These are phyloP conservation scores for Eimeria tenella DNA, from an alignment of 169 alveolate species.

Conservation along the genomic window DNA sequence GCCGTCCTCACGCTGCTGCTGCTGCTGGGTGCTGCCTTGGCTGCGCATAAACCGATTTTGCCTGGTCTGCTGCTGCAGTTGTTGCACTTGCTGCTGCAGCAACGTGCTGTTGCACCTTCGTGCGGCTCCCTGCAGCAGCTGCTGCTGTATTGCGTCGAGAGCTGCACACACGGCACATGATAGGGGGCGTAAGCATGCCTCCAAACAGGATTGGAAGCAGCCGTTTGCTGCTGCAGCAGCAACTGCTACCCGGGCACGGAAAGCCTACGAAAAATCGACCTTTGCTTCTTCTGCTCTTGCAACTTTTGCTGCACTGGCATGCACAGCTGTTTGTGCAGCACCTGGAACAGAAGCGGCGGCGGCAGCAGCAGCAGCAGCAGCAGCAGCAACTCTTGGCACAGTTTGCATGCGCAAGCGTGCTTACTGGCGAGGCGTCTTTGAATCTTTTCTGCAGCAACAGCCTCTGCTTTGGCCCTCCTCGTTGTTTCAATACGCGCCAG, in stretches of 20 bases:
- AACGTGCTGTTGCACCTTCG: constrained; percentile 24
- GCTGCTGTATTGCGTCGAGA: constrained; percentile 61
- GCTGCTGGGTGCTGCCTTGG: not conserved
- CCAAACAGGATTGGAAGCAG: not conserved
- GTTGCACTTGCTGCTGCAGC: constrained; percentile 60
- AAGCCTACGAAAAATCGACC: no score
- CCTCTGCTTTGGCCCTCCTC: constrained; percentile 50
- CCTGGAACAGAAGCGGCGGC: not conserved
- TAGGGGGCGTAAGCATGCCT: constrained; percentile 15
- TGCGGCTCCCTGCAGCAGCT: constrained; percentile 55
- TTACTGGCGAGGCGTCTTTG: constrained; percentile 47
- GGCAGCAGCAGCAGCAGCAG: not conserved
- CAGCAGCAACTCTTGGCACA: not conserved
- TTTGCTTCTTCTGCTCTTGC: no score
- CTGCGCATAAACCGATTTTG: not conserved
- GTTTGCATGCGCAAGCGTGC: not conserved
- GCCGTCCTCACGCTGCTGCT: constrained; percentile 25
- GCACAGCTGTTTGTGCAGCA: not conserved
- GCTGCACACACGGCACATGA: constrained; percentile 19
- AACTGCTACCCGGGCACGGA: not conserved
- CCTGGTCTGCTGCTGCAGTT: not conserved
- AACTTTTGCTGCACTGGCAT: not conserved
- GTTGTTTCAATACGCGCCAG: constrained; percentile 9
- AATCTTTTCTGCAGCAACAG: constrained; percentile 23
- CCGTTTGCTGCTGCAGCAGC: constrained; percentile 3